Conservation (phyloP, 257 asterid species). For the Solanum boliviense region DNA sequence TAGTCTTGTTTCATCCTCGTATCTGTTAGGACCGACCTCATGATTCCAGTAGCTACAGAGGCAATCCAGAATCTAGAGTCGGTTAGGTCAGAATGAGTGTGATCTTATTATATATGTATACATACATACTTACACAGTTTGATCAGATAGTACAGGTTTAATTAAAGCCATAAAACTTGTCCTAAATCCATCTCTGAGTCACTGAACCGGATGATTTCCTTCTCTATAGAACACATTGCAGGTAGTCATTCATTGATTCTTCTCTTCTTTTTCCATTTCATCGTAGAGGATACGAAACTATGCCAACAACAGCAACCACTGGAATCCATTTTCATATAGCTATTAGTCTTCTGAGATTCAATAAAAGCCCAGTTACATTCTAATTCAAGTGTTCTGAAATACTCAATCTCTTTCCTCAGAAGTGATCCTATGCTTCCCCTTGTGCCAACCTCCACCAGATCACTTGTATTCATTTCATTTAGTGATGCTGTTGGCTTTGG, state of each 20-base stretch:
- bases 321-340: slow-evolving; percentile 15
- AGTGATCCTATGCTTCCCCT: slow-evolving; percentile 85
- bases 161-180: neutral
- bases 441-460: slow-evolving; percentile 48
- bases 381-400: slow-evolving; percentile 40
- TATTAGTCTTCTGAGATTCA: slow-evolving; percentile 14
- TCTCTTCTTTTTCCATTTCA: slow-evolving; percentile 49
- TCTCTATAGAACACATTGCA: slow-evolving; percentile 21
- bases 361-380: slow-evolving; percentile 15
- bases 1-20: neutral
- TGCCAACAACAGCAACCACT: slow-evolving; percentile 33
- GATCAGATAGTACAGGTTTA: neutral
- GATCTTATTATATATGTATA: neutral
- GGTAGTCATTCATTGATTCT: slow-evolving; percentile 26
- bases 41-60: neutral
- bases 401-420: slow-evolving; percentile 65
- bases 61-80: neutral
- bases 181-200: slow-evolving; percentile 35
- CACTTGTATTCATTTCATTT: slow-evolving; percentile 19
- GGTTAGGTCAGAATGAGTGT: neutral
- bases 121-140: neutral
- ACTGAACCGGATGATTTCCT: slow-evolving; percentile 31
- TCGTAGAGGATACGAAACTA: slow-evolving; percentile 22
- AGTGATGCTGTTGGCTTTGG: neutral
- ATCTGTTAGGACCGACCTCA: neutral